Evolutionary conservation across 1,284 basidiomycete species (phyloP), one percentile per base, ranked within the genome.

Genomic region (Anthracocystis walkeri): DNA sequence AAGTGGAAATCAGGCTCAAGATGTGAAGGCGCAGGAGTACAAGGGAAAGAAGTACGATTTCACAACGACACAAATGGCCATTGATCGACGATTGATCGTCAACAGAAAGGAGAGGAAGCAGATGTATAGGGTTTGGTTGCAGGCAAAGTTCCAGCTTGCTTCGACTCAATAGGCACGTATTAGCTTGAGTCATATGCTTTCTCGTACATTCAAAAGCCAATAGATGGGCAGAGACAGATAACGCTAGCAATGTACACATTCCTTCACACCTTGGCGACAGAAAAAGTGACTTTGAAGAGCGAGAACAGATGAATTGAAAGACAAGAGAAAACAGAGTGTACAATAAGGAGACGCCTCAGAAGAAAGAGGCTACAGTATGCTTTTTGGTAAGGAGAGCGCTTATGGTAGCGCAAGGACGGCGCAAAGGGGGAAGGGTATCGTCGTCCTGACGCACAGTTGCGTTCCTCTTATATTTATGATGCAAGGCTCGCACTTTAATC

Each of bases 61-160:
- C 55, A 42, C 59, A n/a, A 83, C 83, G 7, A 55, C 69, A 1
- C 83, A 84, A 50, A 76, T 84, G 65, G 82, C 82, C 1, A 76
- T 80, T n/a, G 83, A 84, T 55, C 74, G 82, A 16, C 65, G 83
- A 12, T 53, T 82, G 44, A 79, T 84, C 48, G 78, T 84, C 31
- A 84, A 84, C 45, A 67, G 83, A 10, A 84, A 84, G 38, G 82
- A 84, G 55, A 51, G 69, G 21, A 84, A 84, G 56, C 65, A 68
- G n/a, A 84, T 84, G 83, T 84, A 79, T 40, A 66, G 83, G 6
- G 69, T 75, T 14, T 84, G 83, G 83, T 41, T 83, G 31, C 83
- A 84, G 64, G 79, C 77, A 27, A 84, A 84, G 51, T 78, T 84
- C 16, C 62, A 63, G 25, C 49, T 66, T 5, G 35, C 10, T 51